Evolutionary conservation across 305 asterid genomes (phyloP), one percentile per base, ranked within the genome.

Genomic region (Fraxinus sp.): DNA sequence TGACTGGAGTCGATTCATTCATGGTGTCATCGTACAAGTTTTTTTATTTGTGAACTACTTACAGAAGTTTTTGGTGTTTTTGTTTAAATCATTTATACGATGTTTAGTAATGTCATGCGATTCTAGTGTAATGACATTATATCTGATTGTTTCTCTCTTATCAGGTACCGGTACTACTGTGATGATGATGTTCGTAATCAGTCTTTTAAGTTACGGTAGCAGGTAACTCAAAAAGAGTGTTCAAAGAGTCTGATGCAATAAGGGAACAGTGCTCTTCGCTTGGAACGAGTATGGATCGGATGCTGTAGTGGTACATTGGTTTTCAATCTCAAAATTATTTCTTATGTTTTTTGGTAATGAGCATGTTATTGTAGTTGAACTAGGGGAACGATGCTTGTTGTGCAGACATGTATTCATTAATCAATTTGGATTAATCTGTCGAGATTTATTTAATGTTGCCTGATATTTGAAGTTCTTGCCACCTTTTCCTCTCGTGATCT

Each of bases 211-310:
- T 46, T 43, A 14, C 36, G 83, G 68, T 36, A 83, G 71, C 49
- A 41, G 49, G 49, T 41, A 41, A 35, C 14, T 26, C 41, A 43
- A 49, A 22, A 33, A 76, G 72, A 83, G 83, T 14, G 77, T 70
- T 81, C 39, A 71, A 79, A 84, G 80, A 82, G 28, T 82, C 75
- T 77, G 85, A 39, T 79, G 84, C 83, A 84, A 84, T 84, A 78
- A 86, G 70, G 77, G 81, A 36, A 52, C 43, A 64, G 37, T 71
- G 71, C 49, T 73, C 46, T 20, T 72, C 70, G 41, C 41, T 82
- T 80, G 76, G 55, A 75, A 49, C 62, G 43, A 46, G 26, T 70
- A 75, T 82, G 77, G 59, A 80, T 68, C 72, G 46, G 28, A 33
- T 80, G 79, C 59, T 57, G 11, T 66, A 35, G 85, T 20, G 83